Evolutionary conservation across 2,329 filamentous ascomycete species (phyloP).

Genomic region (Xylaria sp.): DNA sequence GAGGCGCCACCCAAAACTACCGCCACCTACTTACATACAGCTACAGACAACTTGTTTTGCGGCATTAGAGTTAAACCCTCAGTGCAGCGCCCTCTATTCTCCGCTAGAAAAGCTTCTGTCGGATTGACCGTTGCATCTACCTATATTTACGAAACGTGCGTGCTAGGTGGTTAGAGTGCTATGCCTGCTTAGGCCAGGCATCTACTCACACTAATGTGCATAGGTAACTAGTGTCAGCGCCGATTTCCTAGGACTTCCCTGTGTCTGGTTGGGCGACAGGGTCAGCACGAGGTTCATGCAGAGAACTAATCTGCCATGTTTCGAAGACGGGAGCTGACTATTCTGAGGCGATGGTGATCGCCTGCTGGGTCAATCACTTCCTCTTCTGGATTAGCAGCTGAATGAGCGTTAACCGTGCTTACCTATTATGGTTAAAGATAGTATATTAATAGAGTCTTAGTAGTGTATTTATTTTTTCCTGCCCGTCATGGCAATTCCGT

Average conservation of each 20-base stretch:
- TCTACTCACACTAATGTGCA: neutral
- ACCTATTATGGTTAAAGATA: constrained; percentile 13
- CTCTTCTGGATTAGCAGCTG: constrained; percentile 29
- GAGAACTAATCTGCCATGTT: constrained; percentile 27
- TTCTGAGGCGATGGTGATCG: constrained; percentile 28
- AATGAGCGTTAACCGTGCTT: constrained; percentile 5
- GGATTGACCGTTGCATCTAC: neutral
- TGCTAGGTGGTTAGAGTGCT: neutral
- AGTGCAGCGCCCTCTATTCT: neutral
- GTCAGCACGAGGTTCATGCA: constrained; percentile 33
- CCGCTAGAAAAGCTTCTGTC: neutral
- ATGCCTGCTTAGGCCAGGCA: neutral
- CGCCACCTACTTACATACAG: neutral
- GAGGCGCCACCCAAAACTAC: neutral
- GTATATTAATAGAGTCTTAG: constrained; percentile 31
- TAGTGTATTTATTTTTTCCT: constrained; percentile 3
- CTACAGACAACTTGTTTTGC: neutral
- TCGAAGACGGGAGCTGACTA: constrained; percentile 33
- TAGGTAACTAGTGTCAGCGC: neutral
- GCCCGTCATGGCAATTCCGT: constrained; percentile 7
- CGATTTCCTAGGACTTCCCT: neutral
- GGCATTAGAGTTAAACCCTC: neutral
- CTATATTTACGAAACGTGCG: constrained; percentile 7
- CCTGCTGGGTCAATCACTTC: constrained; percentile 24
- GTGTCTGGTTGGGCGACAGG: constrained; percentile 20